A percentile compares a stretch with the other conserved stretches of the same genome.
These are phyloP conservation scores for Raffaelea deltoideospora DNA, from an alignment of 2,329 filamentous ascomycete genomes.

Conservation along the genomic window DNA sequence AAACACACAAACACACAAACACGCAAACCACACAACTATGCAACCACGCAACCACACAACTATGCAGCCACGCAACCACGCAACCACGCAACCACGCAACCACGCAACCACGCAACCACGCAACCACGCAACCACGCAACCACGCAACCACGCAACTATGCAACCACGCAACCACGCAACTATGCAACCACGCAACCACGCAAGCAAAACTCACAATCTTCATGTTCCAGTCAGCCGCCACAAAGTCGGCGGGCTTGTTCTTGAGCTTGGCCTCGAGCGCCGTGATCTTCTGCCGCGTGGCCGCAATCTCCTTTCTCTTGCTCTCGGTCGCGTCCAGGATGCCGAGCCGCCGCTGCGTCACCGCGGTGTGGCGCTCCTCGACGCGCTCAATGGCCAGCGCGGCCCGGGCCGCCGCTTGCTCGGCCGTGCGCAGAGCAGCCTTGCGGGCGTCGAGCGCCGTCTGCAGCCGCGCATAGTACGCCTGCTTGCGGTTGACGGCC, in stretches of 20 bases:
- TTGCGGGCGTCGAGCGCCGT: slow-evolving; percentile 39
- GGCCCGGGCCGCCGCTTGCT: slow-evolving; percentile 32
- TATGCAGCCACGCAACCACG: slow-evolving; percentile 1
- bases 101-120: not conserved
- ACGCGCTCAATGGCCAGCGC: slow-evolving; percentile 28
- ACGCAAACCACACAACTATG: not conserved
- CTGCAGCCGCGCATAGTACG: slow-evolving; percentile 46
- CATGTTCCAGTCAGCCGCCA: slow-evolving; percentile 54
- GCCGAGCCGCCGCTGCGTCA: too few relatives aligned
- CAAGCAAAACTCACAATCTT: slow-evolving; percentile 42
- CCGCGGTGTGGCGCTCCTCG: slow-evolving; percentile 36
- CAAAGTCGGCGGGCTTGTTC: slow-evolving; percentile 50
- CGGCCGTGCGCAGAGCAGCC: slow-evolving; percentile 35
- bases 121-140: slow-evolving; percentile 2
- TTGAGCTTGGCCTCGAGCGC: slow-evolving; percentile 47
- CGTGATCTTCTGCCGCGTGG: slow-evolving; percentile 41
- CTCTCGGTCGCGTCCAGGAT: slow-evolving; percentile 28
- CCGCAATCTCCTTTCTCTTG: slow-evolving; percentile 35
- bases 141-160: not conserved
- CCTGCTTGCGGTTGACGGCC: slow-evolving; percentile 54
- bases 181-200: not conserved
- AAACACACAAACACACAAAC: not conserved
- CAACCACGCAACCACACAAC: too few relatives aligned
- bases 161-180: not conserved
- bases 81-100: not conserved